A percentile compares a stretch with the other conserved stretches of the same genome.
Evolutionary conservation across 73 alveolate genomes (phyloP).

Genomic region (Uronychia setigera): DNA sequence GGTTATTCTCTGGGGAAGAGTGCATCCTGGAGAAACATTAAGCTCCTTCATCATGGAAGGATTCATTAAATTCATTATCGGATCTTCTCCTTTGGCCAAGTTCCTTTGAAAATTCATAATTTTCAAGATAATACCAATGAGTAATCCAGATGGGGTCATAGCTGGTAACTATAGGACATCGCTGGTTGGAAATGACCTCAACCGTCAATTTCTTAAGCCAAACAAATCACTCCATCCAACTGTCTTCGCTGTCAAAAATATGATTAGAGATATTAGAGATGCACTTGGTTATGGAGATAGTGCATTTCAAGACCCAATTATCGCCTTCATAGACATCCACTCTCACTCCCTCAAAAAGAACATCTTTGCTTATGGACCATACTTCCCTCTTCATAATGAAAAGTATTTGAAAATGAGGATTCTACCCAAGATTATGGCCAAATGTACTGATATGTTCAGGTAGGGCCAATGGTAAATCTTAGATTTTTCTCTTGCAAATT

Average conservation of each 20-base stretch:
- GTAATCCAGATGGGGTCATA: conserved; percentile 86
- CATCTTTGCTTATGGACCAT: conserved; percentile 72
- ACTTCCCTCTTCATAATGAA: conserved; percentile 33
- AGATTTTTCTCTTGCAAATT: conserved; percentile 40
- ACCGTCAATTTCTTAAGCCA: conserved; percentile 76
- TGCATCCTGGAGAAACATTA: conserved; percentile 84
- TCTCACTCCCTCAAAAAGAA: conserved; percentile 74
- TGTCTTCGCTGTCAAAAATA: conserved; percentile 56
- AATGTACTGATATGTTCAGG: conserved; percentile 26
- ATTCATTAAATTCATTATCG: conserved; percentile 68
- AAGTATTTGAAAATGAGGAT: conserved; percentile 35
- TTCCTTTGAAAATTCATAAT: conserved; percentile 68
- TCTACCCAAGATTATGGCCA: conserved; percentile 22
- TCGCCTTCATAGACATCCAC: conserved; percentile 73
- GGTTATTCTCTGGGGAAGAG: conserved; percentile 68
- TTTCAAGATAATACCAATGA: conserved; percentile 78
- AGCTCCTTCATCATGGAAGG: conserved; percentile 76
- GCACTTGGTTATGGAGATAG: neutral
- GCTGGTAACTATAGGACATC: conserved; percentile 80
- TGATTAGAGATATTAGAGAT: conserved; percentile 36
- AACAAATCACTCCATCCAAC: conserved; percentile 76
- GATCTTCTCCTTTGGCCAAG: conserved; percentile 68
- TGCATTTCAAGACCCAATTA: conserved; percentile 4
- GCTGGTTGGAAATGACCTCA: conserved; percentile 80
- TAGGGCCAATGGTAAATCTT: neutral